A percentile compares a stretch with the other conserved stretches of the same genome.
Evolutionary conservation across 2,329 filamentous ascomycete genomes (phyloP).

Genomic region (Xylariaceae sp.): DNA sequence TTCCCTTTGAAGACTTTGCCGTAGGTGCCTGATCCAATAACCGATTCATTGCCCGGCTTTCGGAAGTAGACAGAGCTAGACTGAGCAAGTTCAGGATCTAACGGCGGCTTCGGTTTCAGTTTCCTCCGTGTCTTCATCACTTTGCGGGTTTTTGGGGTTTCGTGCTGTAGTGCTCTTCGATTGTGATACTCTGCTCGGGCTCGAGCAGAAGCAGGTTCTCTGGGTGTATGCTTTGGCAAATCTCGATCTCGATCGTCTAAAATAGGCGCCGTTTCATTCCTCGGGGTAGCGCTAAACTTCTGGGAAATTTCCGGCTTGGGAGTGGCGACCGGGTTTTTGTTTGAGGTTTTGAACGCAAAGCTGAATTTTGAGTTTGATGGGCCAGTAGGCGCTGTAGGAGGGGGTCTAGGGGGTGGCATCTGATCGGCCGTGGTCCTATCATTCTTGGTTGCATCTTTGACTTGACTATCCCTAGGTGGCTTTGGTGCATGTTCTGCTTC

Average conservation of each 20-base stretch:
- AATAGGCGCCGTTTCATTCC: constrained; percentile 39
- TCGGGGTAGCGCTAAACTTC: constrained; percentile 59
- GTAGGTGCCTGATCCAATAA: constrained; percentile 91
- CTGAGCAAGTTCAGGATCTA: constrained; percentile 64
- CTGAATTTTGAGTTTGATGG: constrained; percentile 71
- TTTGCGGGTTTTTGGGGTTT: constrained; percentile 51
- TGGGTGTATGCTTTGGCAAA: constrained; percentile 29
- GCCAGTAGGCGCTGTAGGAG: constrained; percentile 48
- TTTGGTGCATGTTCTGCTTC: constrained; percentile 57
- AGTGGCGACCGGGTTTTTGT: constrained; percentile 50
- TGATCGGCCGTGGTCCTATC: constrained; percentile 44
- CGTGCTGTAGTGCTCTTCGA: constrained; percentile 26
- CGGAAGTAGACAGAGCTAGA: constrained; percentile 91
- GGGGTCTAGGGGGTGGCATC: constrained; percentile 46
- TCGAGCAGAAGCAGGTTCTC: constrained; percentile 31
- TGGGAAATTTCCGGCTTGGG: constrained; percentile 62
- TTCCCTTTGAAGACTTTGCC: constrained; percentile 93
- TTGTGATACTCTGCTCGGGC: constrained; percentile 28
- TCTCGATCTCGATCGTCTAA: constrained; percentile 33
- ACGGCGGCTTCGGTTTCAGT: constrained; percentile 62
- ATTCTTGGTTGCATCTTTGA: constrained; percentile 52
- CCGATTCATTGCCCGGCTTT: constrained; percentile 95
- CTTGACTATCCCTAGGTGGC: constrained; percentile 58
- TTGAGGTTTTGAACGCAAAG: constrained; percentile 81
- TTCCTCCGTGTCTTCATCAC: constrained; percentile 65